Conservation (phyloP, 2,329 filamentous ascomycete genomes). For the Didymella sp. region DNA sequence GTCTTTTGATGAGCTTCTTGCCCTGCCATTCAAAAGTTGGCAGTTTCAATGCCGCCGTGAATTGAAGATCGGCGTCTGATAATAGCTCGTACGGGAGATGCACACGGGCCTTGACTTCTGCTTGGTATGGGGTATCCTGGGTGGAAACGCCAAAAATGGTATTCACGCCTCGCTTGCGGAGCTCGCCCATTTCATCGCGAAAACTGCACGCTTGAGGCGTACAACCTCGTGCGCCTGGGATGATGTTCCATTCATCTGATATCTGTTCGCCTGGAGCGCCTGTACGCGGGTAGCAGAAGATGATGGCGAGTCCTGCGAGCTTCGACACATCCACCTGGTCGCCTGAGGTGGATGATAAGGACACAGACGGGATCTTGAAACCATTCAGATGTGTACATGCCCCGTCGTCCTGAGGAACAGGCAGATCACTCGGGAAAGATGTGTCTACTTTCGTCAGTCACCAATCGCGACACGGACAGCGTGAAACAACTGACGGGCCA, state of each 20-base stretch:
- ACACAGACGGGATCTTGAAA: slow-evolving; percentile 38
- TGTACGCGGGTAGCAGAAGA: slow-evolving; percentile 55
- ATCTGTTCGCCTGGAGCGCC: slow-evolving; percentile 51
- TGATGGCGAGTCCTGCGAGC: slow-evolving; percentile 48
- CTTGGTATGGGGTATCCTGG: slow-evolving; percentile 52
- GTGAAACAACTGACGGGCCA: slow-evolving; percentile 29
- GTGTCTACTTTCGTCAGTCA: slow-evolving; percentile 30
- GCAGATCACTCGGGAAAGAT: slow-evolving; percentile 46
- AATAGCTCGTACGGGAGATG: slow-evolving; percentile 53
- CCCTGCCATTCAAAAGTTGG: slow-evolving; percentile 53
- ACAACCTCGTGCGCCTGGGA: slow-evolving; percentile 55
- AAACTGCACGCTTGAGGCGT: slow-evolving; percentile 55
- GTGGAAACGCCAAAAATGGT: slow-evolving; percentile 52
- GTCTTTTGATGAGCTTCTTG: slow-evolving; percentile 47
- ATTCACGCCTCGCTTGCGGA: slow-evolving; percentile 26
- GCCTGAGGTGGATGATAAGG: slow-evolving; percentile 45
- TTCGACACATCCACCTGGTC: slow-evolving; percentile 40
- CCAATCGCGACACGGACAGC: slow-evolving; percentile 10
- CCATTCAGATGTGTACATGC: slow-evolving; percentile 49
- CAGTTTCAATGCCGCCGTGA: slow-evolving; percentile 46
- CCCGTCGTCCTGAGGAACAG: slow-evolving; percentile 51
- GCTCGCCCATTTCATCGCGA: slow-evolving; percentile 40
- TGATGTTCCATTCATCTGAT: slow-evolving; percentile 52
- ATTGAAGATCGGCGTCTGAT: slow-evolving; percentile 50
- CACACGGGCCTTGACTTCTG: slow-evolving; percentile 48